Evolutionary conservation across 78 protist species (phyloP).

Genomic region (slime mould (Dictyostelium discoideum)): DNA sequence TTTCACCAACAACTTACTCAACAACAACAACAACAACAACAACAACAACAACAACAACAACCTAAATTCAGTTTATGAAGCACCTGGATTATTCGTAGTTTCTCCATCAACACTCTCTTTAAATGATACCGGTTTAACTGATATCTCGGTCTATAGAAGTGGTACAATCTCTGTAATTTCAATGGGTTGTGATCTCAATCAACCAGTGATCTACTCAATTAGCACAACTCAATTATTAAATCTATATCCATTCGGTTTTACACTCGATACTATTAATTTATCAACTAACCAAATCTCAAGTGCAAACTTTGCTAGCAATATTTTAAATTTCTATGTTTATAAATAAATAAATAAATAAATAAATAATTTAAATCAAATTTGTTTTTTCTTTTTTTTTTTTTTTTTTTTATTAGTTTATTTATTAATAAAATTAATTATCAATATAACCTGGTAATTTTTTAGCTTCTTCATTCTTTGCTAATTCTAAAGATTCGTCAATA

Average conservation of each 20-base stretch:
- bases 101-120: background rate
- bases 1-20: background rate
- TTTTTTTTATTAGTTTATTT: background rate
- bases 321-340: background rate
- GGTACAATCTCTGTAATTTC: background rate
- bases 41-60: no score
- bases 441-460: conserved; percentile 46
- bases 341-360: background rate
- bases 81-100: background rate
- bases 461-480: conserved; percentile 21
- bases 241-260: background rate
- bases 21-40: background rate
- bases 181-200: background rate
- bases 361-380: background rate
- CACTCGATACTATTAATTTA: background rate
- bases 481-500: conserved; percentile 48
- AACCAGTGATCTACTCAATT: background rate
- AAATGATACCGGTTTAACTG: background rate
- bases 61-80: no score
- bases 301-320: background rate
- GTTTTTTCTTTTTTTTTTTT: no score
- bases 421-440: background rate
- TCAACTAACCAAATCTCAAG: background rate
- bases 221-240: background rate
- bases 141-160: background rate